A percentile compares a stretch with the other conserved stretches of the same genome.
Evolutionary conservation across 2,329 filamentous ascomycete species (phyloP).

Genomic region (Coleophoma eucalyptorum): DNA sequence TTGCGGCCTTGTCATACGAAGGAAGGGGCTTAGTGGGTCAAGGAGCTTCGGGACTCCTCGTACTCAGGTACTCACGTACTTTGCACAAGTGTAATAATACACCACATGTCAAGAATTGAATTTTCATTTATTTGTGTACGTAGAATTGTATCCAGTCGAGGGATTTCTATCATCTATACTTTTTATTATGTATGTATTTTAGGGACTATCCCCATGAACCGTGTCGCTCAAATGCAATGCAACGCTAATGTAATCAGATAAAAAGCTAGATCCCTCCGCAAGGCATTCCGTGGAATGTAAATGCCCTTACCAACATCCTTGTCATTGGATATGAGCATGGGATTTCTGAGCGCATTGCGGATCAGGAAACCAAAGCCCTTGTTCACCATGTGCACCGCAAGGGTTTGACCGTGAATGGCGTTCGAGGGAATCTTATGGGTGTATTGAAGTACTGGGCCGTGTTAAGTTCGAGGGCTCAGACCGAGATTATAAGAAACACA

Average conservation of each 20-base stretch:
- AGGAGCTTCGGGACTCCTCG: too few species aligned
- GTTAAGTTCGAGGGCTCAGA: not conserved
- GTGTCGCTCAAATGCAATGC: constrained; percentile 4
- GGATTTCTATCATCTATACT: too few species aligned
- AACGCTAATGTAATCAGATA: constrained; percentile 3
- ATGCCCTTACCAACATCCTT: not conserved
- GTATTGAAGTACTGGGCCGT: too few species aligned
- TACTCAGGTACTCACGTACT: not conserved
- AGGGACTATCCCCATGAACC: not conserved
- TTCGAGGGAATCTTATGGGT: too few species aligned
- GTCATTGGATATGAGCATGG: not conserved
- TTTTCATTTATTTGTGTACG: not conserved
- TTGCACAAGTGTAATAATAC: not conserved
- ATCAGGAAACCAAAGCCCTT: too few species aligned
- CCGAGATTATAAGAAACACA: not conserved
- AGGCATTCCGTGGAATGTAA: not conserved
- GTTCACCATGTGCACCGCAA: too few species aligned
- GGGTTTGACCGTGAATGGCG: too few species aligned
- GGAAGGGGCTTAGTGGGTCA: not conserved
- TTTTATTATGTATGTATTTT: too few species aligned
- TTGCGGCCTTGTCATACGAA: not conserved
- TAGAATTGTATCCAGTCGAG: not conserved
- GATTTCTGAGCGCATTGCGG: too few species aligned
- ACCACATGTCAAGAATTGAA: not conserved
- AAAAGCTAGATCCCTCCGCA: not conserved